phyloP scores from a whole-genome alignment of 1,284 basidiomycete species.

The Macrocybe sp. region DNA sequence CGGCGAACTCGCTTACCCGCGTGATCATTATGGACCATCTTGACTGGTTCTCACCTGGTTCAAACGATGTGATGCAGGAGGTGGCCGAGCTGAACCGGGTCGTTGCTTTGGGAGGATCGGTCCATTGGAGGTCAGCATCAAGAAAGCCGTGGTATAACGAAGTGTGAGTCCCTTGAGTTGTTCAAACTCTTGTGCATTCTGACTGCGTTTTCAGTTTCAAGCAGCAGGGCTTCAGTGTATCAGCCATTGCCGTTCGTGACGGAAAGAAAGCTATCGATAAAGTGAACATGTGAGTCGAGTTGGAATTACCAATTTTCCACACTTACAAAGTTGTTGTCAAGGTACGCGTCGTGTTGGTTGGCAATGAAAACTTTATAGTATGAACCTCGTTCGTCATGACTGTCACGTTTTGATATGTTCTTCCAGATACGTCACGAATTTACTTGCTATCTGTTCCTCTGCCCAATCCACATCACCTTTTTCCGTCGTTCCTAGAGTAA shows the following conservation, averaged over 20 bases:
- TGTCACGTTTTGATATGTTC: constrained; percentile 53
- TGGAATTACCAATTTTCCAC: no score
- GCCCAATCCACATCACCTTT: constrained; percentile 75
- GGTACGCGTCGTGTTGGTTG: constrained; percentile 27
- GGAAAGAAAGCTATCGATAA: constrained; percentile 24
- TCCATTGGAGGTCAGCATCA: constrained; percentile 71
- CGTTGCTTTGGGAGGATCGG: constrained; percentile 56
- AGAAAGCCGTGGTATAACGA: constrained; percentile 74
- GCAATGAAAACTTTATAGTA: constrained; percentile 15
- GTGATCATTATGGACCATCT: constrained; percentile 80
- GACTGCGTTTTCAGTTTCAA: constrained; percentile 16
- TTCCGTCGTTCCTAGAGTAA: constrained; percentile 78
- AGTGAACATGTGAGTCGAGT: constrained; percentile 26
- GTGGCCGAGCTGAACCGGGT: constrained; percentile 59
- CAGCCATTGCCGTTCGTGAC: constrained; percentile 21
- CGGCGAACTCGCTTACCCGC: constrained; percentile 50
- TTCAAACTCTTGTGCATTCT: no score
- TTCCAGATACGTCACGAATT: constrained; percentile 79
- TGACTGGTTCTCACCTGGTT: constrained; percentile 69
- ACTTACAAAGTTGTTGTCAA: constrained; percentile 1
- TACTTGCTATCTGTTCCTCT: constrained; percentile 65
- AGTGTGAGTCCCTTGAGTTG: constrained; percentile 30
- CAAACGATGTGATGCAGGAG: constrained; percentile 58
- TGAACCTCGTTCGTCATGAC: no score
- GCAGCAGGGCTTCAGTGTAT: constrained; percentile 22